Base-by-base conservation (phyloP, 1,139 yeast species). In the Yamadazyma trypodendri region DNA sequence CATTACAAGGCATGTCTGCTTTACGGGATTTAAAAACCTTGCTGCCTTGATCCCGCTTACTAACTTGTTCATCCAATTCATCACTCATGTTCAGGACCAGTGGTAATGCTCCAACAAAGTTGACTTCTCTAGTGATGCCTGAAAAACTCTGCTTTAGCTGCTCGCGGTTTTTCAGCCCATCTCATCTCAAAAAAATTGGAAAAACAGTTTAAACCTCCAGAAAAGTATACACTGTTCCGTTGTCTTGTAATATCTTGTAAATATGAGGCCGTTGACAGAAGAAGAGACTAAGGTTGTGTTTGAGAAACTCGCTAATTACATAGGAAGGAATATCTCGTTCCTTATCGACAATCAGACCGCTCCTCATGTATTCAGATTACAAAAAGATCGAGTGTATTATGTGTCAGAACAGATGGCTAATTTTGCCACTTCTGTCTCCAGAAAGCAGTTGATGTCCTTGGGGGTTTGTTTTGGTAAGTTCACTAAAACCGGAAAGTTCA, bases 231-330 rank as follows among this genome's bases (percentile, higher is more conserved):
- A 18, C 13, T 28, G 7, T 8, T n/a, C 7, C 31, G 12, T 24
- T 24, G 15, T 24, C n/a, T 11, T 10, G 10, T 29, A 18, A 15
- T 16, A 4, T 13, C 30, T 16, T 24, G n/a, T 13, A 12, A 24
- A 30, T 13, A 92, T 92, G 98, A 84, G 98, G 74, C 88, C 92
- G 37, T 77, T 92, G 50, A 92, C 98, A 48, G 98, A 92, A 62
- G 96, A 88, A 62, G 99, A 92, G 61, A 92, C 98, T 31, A 88
- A 86, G 60, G 94, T 85, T 22, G 96, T 92, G 33, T 92, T 92
- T 61, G 98, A 92, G 60, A 92, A 92, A 65, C 79, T 92, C 41
- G 97, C 97, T 45, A 92, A 86, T 61, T 94, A 92, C 57, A 87
- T 92, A 48, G 99, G 99, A 12, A 77, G 97, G 61, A 92, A 92